Conservation (phyloP, 345 rosid species). For the Cardamine resedifolia region DNA sequence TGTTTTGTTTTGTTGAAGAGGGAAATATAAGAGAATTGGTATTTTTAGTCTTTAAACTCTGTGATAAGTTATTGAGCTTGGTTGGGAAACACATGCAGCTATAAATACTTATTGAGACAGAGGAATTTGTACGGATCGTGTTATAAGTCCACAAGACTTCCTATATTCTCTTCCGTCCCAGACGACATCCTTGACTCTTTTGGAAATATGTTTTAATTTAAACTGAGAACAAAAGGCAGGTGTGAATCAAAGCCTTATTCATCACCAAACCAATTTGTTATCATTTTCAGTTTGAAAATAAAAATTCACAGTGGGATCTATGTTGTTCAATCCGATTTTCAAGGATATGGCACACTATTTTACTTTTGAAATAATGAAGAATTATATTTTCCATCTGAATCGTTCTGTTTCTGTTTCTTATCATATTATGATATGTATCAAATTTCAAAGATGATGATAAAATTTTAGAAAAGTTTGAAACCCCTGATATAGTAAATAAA, state of each 20-base stretch:
- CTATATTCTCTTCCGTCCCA: neutral
- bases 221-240: slow-evolving; percentile 8
- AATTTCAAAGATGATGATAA: neutral
- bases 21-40: neutral
- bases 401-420: neutral
- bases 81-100: no score
- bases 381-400: neutral
- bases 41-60: neutral
- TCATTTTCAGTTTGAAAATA: neutral
- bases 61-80: no score
- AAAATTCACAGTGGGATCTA: neutral
- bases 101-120: no score
- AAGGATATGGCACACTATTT: slow-evolving; percentile 7
- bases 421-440: slow-evolving; percentile 9
- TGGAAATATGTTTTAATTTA: neutral
- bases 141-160: slow-evolving; percentile 30
- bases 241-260: slow-evolving; percentile 23
- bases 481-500: no score
- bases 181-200: slow-evolving; percentile 37
- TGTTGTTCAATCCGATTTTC: slow-evolving; percentile 5
- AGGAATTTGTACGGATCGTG: no score
- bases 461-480: neutral
- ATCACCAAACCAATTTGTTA: slow-evolving; percentile 25
- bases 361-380: neutral
- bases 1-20: slow-evolving; percentile 2